phyloP scores from a whole-genome alignment of 345 rosid genomes.

The Ricinus communis region DNA sequence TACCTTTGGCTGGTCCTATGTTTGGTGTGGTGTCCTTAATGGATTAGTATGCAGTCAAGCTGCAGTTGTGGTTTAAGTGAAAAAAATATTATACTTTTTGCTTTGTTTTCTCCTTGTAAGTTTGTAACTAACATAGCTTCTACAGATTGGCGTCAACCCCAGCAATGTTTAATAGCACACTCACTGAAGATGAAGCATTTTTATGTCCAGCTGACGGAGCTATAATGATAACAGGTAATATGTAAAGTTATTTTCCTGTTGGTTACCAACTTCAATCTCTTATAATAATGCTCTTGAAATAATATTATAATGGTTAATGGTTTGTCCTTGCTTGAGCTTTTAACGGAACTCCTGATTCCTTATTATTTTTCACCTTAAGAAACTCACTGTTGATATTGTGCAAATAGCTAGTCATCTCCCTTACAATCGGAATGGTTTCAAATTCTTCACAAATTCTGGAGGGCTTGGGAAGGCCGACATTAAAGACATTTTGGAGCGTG shows the following conservation, averaged over 20 bases:
- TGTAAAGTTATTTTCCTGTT: constrained; percentile 5
- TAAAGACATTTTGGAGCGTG: constrained; percentile 78
- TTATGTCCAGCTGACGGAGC: constrained; percentile 96
- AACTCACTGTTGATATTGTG: constrained; percentile 26
- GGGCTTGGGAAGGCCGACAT: constrained; percentile 94
- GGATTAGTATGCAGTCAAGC: background rate
- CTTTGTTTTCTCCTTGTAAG: constrained; percentile 1
- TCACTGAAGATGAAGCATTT: constrained; percentile 61
- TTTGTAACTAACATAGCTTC: constrained; percentile 4
- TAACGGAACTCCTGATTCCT: background rate
- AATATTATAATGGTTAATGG: background rate
- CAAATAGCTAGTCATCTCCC: constrained; percentile 97
- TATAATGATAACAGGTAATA: constrained; percentile 91
- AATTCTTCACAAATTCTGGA: constrained; percentile 89
- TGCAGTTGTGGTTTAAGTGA: constrained; percentile 10
- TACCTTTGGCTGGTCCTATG: background rate
- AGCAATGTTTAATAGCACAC: constrained; percentile 98
- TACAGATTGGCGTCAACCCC: constrained; percentile 94
- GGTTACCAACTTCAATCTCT: background rate
- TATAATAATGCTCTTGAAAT: background rate
- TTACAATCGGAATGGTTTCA: constrained; percentile 94
- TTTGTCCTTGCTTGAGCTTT: background rate
- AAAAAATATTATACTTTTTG: background rate
- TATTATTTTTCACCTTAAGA: constrained; percentile 10
- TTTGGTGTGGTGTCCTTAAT: background rate